Evolutionary conservation across 108 stramenopile species (phyloP), one percentile per base, ranked within the genome.

Genomic region (Pseudonitzschia pungens): DNA sequence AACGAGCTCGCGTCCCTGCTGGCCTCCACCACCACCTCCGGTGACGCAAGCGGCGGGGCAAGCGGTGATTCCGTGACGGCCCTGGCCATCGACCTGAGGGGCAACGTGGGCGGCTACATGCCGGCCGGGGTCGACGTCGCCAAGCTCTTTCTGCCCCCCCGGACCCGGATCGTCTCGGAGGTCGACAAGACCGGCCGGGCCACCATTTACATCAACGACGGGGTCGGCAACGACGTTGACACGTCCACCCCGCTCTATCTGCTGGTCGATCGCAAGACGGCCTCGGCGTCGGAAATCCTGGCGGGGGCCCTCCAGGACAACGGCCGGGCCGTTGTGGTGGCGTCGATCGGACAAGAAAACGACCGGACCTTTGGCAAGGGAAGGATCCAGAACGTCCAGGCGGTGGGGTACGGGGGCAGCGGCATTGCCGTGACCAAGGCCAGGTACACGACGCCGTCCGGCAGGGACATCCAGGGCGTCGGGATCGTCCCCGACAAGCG

Each of bases 361-460:
- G 52, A 29, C 51, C 77, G 66, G 20, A 86, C 92, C n/a, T 94
- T 92, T 81, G 93, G 93, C 12, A 94, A 94, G 54, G 92, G 93
- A 10, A 63, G 87, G 51, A 89, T 94, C 33, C 93, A 94, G 65
- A 91, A 85, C 44, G 89, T 94, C 12, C 87, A 88, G 40, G 80
- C 86, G 32, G 53, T 94, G 26, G 48, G 45, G n/a, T 73, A 72
- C 24, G 82, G 87, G 77, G 90, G 90, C 24, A 71, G 79, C 63
- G 93, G 93, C 6, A 68, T 94, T 62, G 87, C 89, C 31, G 70
- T 94, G 14, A 94, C 93, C n/a, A 86, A 88, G 53, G 93, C 93
- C 16, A 79, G 85, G 52, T 94, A 94, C 54, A 80, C 88, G 10
- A 92, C 93, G 12, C 93, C 93, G 22, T 60, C 69, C 21, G 93